Percentiles rank a stretch among this genome's conserved stretches.
Evolutionary conservation across 1,284 basidiomycete species (phyloP).

Genomic region (Coniferiporia weirii): DNA sequence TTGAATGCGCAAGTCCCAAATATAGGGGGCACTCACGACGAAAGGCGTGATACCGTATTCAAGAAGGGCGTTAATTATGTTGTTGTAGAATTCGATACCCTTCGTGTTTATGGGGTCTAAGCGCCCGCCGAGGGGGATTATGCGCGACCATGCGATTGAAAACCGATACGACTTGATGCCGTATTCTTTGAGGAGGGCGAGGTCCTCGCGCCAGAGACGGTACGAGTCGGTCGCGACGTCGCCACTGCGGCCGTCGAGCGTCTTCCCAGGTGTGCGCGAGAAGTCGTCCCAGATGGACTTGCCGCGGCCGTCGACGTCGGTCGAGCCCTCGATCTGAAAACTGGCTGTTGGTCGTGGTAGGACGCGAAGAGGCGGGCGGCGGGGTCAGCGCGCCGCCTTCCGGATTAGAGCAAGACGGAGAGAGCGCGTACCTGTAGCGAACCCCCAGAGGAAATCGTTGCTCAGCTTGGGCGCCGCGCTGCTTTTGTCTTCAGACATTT

Average conservation of each 20-base stretch:
- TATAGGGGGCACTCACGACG: slow-evolving; percentile 42
- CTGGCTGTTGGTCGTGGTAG: slow-evolving; percentile 34
- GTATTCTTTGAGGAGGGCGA: slow-evolving; percentile 55
- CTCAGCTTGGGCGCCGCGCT: slow-evolving; percentile 30
- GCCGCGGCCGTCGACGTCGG: slow-evolving; percentile 49
- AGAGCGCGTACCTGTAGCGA: slow-evolving; percentile 54
- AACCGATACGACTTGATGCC: slow-evolving; percentile 62
- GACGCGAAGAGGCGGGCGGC: slow-evolving; percentile 9
- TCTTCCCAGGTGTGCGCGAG: slow-evolving; percentile 59
- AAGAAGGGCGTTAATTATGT: slow-evolving; percentile 63
- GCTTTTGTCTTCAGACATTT: slow-evolving; percentile 1
- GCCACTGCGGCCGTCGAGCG: slow-evolving; percentile 59
- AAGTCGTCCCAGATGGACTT: slow-evolving; percentile 75
- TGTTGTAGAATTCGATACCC: slow-evolving; percentile 66
- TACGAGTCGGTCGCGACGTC: slow-evolving; percentile 71
- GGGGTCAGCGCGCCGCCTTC: background rate
- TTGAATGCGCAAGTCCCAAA: background rate
- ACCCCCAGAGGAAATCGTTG: slow-evolving; percentile 65
- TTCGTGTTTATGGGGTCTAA: slow-evolving; percentile 65
- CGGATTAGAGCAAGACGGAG: background rate
- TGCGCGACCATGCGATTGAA: slow-evolving; percentile 69
- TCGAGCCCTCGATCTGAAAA: slow-evolving; percentile 67
- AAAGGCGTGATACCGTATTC: slow-evolving; percentile 61
- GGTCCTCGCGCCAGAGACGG: slow-evolving; percentile 61
- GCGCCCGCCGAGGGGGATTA: slow-evolving; percentile 65